Evolutionary conservation across 1,139 yeast species (phyloP).

Genomic region (Blastobotrys illinoisensis): DNA sequence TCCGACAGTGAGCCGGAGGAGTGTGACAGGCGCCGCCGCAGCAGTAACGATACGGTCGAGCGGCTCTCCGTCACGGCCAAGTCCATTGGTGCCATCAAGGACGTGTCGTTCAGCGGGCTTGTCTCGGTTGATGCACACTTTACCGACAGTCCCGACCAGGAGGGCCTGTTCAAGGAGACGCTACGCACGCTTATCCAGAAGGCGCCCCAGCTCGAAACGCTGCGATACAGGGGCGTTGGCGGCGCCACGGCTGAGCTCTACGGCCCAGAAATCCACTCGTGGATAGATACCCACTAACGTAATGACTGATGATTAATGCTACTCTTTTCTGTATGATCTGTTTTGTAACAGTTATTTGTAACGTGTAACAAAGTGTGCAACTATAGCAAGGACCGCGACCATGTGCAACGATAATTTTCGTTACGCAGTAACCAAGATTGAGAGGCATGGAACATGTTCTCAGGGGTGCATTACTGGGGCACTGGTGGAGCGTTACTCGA

Average conservation of each 20-base stretch:
- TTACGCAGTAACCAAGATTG: no score
- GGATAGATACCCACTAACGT: neutral
- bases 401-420: no score
- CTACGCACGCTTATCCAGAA: neutral
- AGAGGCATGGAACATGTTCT: no score
- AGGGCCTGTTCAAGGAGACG: neutral
- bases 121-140: neutral
- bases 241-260: neutral
- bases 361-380: no score
- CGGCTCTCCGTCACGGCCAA: neutral
- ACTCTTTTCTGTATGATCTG: neutral
- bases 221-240: neutral
- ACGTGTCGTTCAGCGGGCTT: neutral
- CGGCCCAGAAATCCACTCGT: neutral
- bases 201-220: neutral
- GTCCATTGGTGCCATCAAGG: neutral
- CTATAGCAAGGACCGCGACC: no score
- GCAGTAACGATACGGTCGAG: neutral
- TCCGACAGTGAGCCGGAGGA: neutral
- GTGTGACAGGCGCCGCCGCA: neutral
- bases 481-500: no score
- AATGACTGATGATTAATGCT: neutral
- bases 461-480: no score
- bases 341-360: no score
- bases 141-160: neutral